phyloP scores from a whole-genome alignment of 306 rosid genomes.

The Urtica urens region DNA sequence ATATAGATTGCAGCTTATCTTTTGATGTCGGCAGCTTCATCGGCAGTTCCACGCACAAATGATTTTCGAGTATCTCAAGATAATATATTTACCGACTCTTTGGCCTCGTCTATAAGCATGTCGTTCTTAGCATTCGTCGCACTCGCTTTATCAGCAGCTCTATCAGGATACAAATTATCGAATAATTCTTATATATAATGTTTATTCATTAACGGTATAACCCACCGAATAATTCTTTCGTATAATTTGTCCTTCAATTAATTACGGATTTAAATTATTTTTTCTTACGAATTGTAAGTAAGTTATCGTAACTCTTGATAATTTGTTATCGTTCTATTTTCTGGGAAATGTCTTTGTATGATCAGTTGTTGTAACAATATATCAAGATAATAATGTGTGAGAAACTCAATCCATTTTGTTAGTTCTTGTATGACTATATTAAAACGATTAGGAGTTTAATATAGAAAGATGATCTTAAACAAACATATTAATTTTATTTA shows the following conservation, averaged over 20 bases:
- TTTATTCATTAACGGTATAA: not conserved
- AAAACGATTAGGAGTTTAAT: too few species aligned
- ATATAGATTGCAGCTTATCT: conserved; percentile 75
- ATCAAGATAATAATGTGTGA: too few species aligned
- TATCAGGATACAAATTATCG: conserved; percentile 58
- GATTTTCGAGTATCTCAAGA: conserved; percentile 53
- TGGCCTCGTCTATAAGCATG: conserved; percentile 60
- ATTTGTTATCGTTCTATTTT: too few species aligned
- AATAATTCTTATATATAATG: conserved; percentile 44
- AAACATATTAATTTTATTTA: too few species aligned
- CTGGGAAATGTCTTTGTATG: too few species aligned
- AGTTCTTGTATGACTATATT: too few species aligned
- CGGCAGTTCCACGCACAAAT: conserved; percentile 56
- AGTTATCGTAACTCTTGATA: too few species aligned
- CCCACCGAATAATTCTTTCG: not conserved
- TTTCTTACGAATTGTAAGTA: too few species aligned
- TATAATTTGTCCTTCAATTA: not conserved
- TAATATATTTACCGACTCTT: conserved; percentile 54
- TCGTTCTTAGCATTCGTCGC: conserved; percentile 50
- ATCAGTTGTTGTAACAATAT: too few species aligned
- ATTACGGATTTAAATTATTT: too few species aligned
- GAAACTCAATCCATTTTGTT: too few species aligned
- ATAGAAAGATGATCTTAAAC: too few species aligned
- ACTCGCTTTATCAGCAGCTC: conserved; percentile 35
- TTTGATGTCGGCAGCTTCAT: conserved; percentile 61